phyloP scores from a whole-genome alignment of 163 green algal species.

The Picocystis sp. region DNA sequence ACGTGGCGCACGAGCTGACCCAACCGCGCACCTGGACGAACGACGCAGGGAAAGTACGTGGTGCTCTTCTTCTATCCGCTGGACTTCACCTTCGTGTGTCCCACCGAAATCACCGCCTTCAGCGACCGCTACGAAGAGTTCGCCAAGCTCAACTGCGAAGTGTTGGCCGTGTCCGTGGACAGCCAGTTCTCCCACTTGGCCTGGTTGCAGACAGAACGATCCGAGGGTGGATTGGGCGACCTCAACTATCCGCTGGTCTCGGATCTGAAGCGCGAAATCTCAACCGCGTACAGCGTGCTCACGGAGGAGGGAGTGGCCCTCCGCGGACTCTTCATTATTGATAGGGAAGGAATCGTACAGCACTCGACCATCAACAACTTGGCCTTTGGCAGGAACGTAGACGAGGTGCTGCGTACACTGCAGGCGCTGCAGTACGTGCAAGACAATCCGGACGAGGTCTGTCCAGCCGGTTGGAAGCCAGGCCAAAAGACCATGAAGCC shows the following conservation, averaged over 20 bases:
- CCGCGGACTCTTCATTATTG: slow-evolving; percentile 97
- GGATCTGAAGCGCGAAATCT: slow-evolving; percentile 87
- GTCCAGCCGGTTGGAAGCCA: slow-evolving; percentile 84
- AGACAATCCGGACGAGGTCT: slow-evolving; percentile 89
- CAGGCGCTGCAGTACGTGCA: slow-evolving; percentile 66
- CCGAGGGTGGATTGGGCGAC: slow-evolving; percentile 80
- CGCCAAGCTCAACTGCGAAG: slow-evolving; percentile 62
- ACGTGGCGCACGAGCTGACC: too few relatives aligned
- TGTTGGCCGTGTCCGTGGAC: slow-evolving; percentile 86
- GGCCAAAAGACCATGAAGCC: slow-evolving; percentile 84
- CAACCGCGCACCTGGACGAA: too few relatives aligned
- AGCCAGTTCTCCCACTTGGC: slow-evolving; percentile 86
- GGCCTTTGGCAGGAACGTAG: slow-evolving; percentile 84
- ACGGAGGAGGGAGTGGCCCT: slow-evolving; percentile 86
- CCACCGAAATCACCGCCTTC: slow-evolving; percentile 93
- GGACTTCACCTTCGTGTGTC: slow-evolving; percentile 94
- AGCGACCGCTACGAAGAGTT: slow-evolving; percentile 85
- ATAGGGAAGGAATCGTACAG: slow-evolving; percentile 91
- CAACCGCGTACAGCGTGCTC: slow-evolving; percentile 67
- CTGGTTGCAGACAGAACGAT: slow-evolving; percentile 86
- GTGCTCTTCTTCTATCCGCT: slow-evolving; percentile 70
- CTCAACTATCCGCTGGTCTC: slow-evolving; percentile 85
- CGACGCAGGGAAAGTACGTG: slow-evolving; percentile 26
- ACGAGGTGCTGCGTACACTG: slow-evolving; percentile 88
- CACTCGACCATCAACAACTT: slow-evolving; percentile 98